These are phyloP conservation scores for Cladobotryum protrusum DNA, from an alignment of 2,329 filamentous ascomycete species.

Conservation along the genomic window DNA sequence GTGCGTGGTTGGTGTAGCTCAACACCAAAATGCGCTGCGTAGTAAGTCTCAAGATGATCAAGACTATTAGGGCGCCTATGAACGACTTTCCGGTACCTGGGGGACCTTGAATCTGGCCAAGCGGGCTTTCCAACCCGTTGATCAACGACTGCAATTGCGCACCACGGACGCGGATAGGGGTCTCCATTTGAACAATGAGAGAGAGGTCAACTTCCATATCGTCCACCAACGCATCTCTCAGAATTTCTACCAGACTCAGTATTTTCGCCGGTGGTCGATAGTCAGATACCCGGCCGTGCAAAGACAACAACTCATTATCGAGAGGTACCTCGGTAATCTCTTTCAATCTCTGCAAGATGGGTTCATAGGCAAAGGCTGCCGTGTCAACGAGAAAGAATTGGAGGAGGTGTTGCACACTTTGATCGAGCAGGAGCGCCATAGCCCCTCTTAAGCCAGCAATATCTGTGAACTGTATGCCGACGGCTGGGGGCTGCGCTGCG, in stretches of 20 bases:
- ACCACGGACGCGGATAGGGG: slow-evolving; percentile 18
- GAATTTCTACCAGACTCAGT: neutral
- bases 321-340: slow-evolving; percentile 50
- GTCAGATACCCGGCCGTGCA: slow-evolving; percentile 5
- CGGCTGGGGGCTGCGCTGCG: slow-evolving; percentile 33
- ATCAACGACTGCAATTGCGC: slow-evolving; percentile 53
- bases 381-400: slow-evolving; percentile 57
- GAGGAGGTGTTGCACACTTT: slow-evolving; percentile 16
- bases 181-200: slow-evolving; percentile 15
- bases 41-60: slow-evolving; percentile 46
- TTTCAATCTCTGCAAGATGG: slow-evolving; percentile 55
- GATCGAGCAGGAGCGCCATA: slow-evolving; percentile 36
- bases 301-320: slow-evolving; percentile 42
- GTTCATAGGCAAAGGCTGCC: slow-evolving; percentile 62
- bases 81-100: slow-evolving; percentile 75
- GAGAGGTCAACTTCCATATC: slow-evolving; percentile 10
- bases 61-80: slow-evolving; percentile 58
- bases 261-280: slow-evolving; percentile 13
- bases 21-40: slow-evolving; percentile 53
- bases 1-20: slow-evolving; percentile 57
- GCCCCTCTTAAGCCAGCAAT: slow-evolving; percentile 38
- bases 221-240: neutral
- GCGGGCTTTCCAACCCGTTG: slow-evolving; percentile 42
- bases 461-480: slow-evolving; percentile 48
- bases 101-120: slow-evolving; percentile 65